A percentile compares a stretch with the other conserved stretches of the same genome.
These are phyloP conservation scores for Akanthomyces uredinophilus DNA, from an alignment of 2,329 filamentous ascomycete genomes.

Conservation along the genomic window DNA sequence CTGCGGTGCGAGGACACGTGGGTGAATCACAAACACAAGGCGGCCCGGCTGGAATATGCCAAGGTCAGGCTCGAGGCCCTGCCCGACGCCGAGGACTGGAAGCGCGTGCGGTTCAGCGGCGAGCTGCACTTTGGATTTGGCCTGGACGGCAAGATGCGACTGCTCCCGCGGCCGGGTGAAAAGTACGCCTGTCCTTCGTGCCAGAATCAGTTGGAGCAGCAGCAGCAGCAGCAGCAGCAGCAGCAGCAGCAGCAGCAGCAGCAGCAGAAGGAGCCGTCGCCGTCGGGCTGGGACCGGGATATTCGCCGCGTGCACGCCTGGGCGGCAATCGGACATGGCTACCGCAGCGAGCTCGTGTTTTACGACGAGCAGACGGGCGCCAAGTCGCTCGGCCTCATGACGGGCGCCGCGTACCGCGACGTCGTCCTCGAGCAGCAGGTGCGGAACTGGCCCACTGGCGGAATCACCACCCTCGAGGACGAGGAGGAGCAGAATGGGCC, in stretches of 20 bases:
- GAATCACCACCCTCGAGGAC: conserved; percentile 3
- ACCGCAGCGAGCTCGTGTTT: conserved; percentile 34
- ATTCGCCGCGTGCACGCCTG: conserved; percentile 31
- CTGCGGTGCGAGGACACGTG: conserved; percentile 26
- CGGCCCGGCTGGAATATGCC: conserved; percentile 31
- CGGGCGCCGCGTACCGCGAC: conserved; percentile 31
- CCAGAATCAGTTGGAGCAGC: conserved; percentile 12
- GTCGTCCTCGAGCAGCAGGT: conserved; percentile 30
- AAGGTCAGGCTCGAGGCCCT: conserved; percentile 29
- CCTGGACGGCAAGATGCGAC: conserved; percentile 31
- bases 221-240: not conserved
- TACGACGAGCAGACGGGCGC: conserved; percentile 32
- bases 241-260: too few relatives aligned
- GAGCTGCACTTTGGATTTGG: conserved; percentile 36
- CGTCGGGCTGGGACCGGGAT: conserved; percentile 29
- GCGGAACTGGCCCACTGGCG: conserved; percentile 28
- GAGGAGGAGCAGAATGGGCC: not conserved
- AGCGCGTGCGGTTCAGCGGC: conserved; percentile 30
- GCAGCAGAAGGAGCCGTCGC: not conserved
- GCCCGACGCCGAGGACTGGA: conserved; percentile 29
- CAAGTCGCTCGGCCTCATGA: conserved; percentile 28
- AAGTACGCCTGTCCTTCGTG: conserved; percentile 28
- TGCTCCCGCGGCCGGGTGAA: conserved; percentile 30
- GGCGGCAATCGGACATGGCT: conserved; percentile 31
- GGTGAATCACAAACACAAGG: conserved; percentile 27